A percentile compares a stretch with the other conserved stretches of the same genome.
Evolutionary conservation across 2,329 filamentous ascomycete species (phyloP).

Genomic region (Penicillium sp.): DNA sequence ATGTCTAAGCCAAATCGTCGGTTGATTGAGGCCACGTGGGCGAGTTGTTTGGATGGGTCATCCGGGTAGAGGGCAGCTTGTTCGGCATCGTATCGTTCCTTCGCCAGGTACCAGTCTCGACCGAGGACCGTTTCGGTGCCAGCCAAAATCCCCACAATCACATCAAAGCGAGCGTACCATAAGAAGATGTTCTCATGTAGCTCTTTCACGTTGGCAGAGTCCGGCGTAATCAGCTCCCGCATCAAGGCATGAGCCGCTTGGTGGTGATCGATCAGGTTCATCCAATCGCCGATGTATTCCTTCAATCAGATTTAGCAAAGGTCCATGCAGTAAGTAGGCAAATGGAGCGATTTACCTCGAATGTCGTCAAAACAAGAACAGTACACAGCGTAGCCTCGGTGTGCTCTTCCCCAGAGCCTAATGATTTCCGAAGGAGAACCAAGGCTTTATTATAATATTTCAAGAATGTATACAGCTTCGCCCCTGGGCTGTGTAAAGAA

Average conservation of each 20-base stretch:
- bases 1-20: conserved; percentile 76
- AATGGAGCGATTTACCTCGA: conserved; percentile 63
- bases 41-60: conserved; percentile 63
- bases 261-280: conserved; percentile 88
- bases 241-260: conserved; percentile 82
- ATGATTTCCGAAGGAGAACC: conserved; percentile 65
- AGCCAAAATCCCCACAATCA: conserved; percentile 77
- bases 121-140: conserved; percentile 70
- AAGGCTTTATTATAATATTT: conserved; percentile 89
- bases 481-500: conserved; percentile 65
- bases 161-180: conserved; percentile 92
- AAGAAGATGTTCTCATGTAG: conserved; percentile 68
- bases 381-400: conserved; percentile 74
- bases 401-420: conserved; percentile 68
- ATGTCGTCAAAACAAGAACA: conserved; percentile 85
- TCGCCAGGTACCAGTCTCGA: conserved; percentile 71
- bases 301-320: conserved; percentile 37
- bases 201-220: conserved; percentile 67
- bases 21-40: conserved; percentile 62
- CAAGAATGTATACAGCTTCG: conserved; percentile 75
- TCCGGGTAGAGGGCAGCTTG: conserved; percentile 59
- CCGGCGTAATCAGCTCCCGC: conserved; percentile 70
- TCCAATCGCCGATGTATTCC: conserved; percentile 95
- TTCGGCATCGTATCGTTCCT: conserved; percentile 60
- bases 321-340: background rate